These are phyloP conservation scores for Chlorophyllum brunneum DNA, from an alignment of 768 basidiomycete genomes.

Conservation along the genomic window DNA sequence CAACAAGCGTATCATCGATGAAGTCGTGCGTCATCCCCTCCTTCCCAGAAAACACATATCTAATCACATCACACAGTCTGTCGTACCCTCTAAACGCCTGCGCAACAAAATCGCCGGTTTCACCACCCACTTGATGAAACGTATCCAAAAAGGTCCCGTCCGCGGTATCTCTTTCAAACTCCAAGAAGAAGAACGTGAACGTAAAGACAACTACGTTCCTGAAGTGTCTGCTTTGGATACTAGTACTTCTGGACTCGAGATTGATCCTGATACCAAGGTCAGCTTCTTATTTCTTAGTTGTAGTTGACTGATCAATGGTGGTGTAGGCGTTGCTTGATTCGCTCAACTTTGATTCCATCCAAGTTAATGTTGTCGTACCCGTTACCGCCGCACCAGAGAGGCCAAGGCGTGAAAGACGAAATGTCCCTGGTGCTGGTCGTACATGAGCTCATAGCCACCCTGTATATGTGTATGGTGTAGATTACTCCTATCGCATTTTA, in stretches of 20 bases:
- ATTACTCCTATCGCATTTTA: too few species aligned
- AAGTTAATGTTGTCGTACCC: slow-evolving; percentile 65
- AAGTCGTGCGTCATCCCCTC: slow-evolving; percentile 60
- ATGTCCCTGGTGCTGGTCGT: slow-evolving; percentile 77
- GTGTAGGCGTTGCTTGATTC: slow-evolving; percentile 78
- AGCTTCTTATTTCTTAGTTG: slow-evolving; percentile 18
- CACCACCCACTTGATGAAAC: slow-evolving; percentile 99
- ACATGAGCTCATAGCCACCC: too few species aligned
- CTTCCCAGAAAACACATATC: background rate
- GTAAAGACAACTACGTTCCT: slow-evolving; percentile 99
- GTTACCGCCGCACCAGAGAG: slow-evolving; percentile 68
- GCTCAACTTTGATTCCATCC: slow-evolving; percentile 93
- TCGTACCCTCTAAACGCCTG: slow-evolving; percentile 97
- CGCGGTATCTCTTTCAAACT: slow-evolving; percentile 99
- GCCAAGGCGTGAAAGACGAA: slow-evolving; percentile 71
- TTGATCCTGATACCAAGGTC: slow-evolving; percentile 94
- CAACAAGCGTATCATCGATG: slow-evolving; percentile 98
- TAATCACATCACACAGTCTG: slow-evolving; percentile 47
- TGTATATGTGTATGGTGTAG: too few species aligned
- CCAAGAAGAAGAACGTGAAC: slow-evolving; percentile 98
- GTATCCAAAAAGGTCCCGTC: slow-evolving; percentile 96
- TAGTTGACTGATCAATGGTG: background rate
- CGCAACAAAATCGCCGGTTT: slow-evolving; percentile 99
- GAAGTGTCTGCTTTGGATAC: slow-evolving; percentile 95
- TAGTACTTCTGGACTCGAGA: slow-evolving; percentile 66